Conservation (phyloP, 2,329 filamentous ascomycete species). For the Niveomyces coronatus region DNA sequence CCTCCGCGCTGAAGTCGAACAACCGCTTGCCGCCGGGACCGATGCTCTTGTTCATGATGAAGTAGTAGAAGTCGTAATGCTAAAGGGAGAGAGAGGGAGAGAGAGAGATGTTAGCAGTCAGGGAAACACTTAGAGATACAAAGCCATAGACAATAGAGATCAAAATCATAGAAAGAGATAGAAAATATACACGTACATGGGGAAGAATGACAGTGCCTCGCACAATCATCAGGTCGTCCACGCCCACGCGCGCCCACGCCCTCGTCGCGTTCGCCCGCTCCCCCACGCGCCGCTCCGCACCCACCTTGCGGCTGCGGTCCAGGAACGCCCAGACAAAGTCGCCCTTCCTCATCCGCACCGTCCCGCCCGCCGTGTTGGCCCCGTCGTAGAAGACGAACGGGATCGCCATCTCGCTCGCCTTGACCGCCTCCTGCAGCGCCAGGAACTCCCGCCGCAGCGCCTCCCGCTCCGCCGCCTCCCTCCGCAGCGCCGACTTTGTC, state of each 20-base stretch:
- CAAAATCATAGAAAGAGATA: background rate
- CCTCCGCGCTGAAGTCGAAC: slow-evolving; percentile 61
- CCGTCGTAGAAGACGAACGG: slow-evolving; percentile 98
- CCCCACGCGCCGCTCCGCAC: slow-evolving; percentile 69
- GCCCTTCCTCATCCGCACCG: slow-evolving; percentile 82
- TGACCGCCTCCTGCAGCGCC: slow-evolving; percentile 72
- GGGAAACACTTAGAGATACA: slow-evolving; percentile 1
- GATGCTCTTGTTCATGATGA: slow-evolving; percentile 77
- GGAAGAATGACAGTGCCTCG: slow-evolving; percentile 85
- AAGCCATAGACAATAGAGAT: too few relatives aligned
- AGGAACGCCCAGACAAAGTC: slow-evolving; percentile 89
- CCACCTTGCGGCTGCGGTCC: slow-evolving; percentile 83
- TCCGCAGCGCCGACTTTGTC: slow-evolving; percentile 64
- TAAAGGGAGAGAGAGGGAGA: slow-evolving; percentile 33
- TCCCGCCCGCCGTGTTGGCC: slow-evolving; percentile 75
- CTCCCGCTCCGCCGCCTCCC: slow-evolving; percentile 70
- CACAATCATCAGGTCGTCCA: slow-evolving; percentile 92
- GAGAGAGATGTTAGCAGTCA: too few relatives aligned
- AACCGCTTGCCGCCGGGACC: slow-evolving; percentile 63
- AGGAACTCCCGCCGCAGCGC: slow-evolving; percentile 76
- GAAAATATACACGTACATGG: slow-evolving; percentile 54
- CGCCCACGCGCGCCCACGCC: slow-evolving; percentile 87
- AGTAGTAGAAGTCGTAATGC: slow-evolving; percentile 98
- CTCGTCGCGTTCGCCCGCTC: slow-evolving; percentile 54
- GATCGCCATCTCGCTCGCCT: slow-evolving; percentile 77